These are phyloP conservation scores for Blastobotrys muscicola DNA, from an alignment of 805 yeast species.

Conservation along the genomic window DNA sequence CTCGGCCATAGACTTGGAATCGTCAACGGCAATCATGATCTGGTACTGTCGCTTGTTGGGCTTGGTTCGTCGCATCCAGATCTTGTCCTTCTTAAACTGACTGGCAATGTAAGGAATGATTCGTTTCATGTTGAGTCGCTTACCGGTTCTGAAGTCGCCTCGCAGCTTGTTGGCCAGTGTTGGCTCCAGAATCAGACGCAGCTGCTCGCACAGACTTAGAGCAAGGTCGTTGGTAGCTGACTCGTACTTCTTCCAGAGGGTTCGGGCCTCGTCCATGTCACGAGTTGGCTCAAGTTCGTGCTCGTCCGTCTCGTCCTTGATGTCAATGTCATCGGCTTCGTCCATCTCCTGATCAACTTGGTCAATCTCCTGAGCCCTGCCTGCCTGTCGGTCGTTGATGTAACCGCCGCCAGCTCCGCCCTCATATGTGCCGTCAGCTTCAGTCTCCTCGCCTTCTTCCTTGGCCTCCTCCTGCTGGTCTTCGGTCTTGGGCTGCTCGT, in stretches of 20 bases:
- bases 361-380: background rate
- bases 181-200: slow-evolving; percentile 88
- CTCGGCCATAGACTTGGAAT: slow-evolving; percentile 95
- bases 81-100: slow-evolving; percentile 93
- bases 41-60: slow-evolving; percentile 97
- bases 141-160: slow-evolving; percentile 97
- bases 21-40: slow-evolving; percentile 95
- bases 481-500: slow-evolving; percentile 20
- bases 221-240: slow-evolving; percentile 80
- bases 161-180: slow-evolving; percentile 88
- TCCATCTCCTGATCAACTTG: slow-evolving; percentile 6
- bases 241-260: slow-evolving; percentile 77
- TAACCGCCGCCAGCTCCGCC: background rate
- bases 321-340: slow-evolving; percentile 8
- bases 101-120: slow-evolving; percentile 97
- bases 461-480: slow-evolving; percentile 16
- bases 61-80: slow-evolving; percentile 95
- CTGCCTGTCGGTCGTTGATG: slow-evolving; percentile 1
- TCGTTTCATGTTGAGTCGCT: slow-evolving; percentile 92
- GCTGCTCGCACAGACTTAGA: slow-evolving; percentile 81
- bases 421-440: slow-evolving; percentile 10
- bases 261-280: slow-evolving; percentile 56
- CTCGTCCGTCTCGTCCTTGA: slow-evolving; percentile 8
- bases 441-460: slow-evolving; percentile 29
- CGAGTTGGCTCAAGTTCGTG: slow-evolving; percentile 35